A percentile compares a stretch with the other conserved stretches of the same genome.
phyloP scores from a whole-genome alignment of 805 yeast genomes.

The Candida nanaspora region DNA sequence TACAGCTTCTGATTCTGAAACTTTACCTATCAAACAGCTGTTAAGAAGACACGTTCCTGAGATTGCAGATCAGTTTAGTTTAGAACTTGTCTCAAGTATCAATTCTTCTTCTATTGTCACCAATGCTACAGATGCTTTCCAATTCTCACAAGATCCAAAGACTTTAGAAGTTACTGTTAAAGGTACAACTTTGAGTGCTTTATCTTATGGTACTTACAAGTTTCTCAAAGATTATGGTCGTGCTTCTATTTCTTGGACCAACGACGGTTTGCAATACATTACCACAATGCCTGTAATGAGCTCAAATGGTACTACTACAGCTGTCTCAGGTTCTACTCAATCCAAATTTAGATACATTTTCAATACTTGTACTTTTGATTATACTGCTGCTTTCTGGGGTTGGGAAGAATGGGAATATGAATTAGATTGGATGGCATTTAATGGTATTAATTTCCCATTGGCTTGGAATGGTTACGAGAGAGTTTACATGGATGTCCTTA shows the following conservation, averaged over 20 bases:
- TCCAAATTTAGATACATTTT: conserved; percentile 4
- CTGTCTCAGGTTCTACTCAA: background rate
- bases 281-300: conserved; percentile 2
- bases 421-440: conserved; percentile 7
- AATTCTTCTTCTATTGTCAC: background rate
- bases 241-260: conserved; percentile 3
- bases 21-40: conserved; percentile 2
- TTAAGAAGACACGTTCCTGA: conserved; percentile 2
- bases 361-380: conserved; percentile 6
- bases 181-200: conserved; percentile 3
- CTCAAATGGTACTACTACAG: background rate
- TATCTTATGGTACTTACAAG: conserved; percentile 4
- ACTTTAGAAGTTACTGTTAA: conserved; percentile 3
- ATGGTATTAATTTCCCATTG: conserved; percentile 6
- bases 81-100: background rate
- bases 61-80: conserved; percentile 2
- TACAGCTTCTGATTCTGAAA: conserved; percentile 2
- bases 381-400: conserved; percentile 6
- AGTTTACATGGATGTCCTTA: conserved; percentile 3
- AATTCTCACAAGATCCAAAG: conserved; percentile 1
- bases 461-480: conserved; percentile 6
- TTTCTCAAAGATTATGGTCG: conserved; percentile 4
- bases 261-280: conserved; percentile 1
- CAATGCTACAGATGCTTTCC: conserved; percentile 1
- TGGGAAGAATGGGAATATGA: conserved; percentile 8